Evolutionary conservation across 129 eudicot genomes (phyloP), one percentile per base, ranked within the genome.

Genomic region (Cynara cardunculus): DNA sequence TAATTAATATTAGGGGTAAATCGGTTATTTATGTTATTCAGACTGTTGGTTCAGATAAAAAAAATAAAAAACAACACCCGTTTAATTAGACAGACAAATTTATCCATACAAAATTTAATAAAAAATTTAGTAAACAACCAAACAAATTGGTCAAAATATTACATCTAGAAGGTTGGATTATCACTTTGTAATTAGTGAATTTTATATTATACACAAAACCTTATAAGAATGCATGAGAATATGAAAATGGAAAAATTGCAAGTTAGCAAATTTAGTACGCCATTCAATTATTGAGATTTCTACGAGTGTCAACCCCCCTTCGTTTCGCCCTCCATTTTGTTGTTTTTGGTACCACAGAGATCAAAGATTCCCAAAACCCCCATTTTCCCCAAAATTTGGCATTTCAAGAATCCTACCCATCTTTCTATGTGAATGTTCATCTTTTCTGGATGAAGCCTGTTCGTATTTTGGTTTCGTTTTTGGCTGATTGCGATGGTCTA

Each of bases 211-310:
- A 7, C 1, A 34, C 65, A 56, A 53, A 53, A 53, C 22, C 62
- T 53, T 53, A 53, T 46, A 46, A 76, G 81, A 32, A 56, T 19
- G 4, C 67, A 53, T 53, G 7, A 41, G 76, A 69, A 76, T 82
- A 82, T 34, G 39, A 34, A 34, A 34, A 34, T 34, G 1, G 21
- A 49, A 28, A 46, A 74, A 8, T 35, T 0, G 49, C n/a, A 11
- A 44, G 74, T 11, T 22, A 76, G 24, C 73, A 37, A 56, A 71
- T 70, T 70, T 70, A 77, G 16, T 18, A 83, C 78, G 77, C 82
- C 69, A 69, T 82, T 71, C 53, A 24, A 74, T 71, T 72, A 73
- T 12, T 31, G 71, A 18, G 71, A 37, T 78, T 78, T 39, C 22
- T 35, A 2, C 37, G 32, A 44, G 62, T n/a, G 66, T 73, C 79